Base-by-base conservation (phyloP, 805 yeast species). In the Cyberlindnera petersonii region DNA sequence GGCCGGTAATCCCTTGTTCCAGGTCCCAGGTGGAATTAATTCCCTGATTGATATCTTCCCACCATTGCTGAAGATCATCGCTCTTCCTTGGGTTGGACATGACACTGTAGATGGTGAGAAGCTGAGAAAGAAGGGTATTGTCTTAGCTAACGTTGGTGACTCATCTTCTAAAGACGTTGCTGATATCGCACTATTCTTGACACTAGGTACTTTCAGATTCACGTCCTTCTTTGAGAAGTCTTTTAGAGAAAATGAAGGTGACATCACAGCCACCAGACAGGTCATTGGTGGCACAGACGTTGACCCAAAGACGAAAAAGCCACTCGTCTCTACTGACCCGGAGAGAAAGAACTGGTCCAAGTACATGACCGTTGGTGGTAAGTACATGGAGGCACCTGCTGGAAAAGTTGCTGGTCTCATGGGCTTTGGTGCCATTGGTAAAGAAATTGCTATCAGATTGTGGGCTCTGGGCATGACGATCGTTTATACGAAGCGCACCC, bases 351-450 rank as follows among this genome's bases (percentile, higher is more conserved):
- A 67, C 55, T 64, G 67, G 47, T 61, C 68, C 2, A 59, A 64
- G 31, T 68, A 74, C 14, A 68, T 69, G 31, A 50, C 54, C n/a
- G 58, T 76, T 4, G 78, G 76, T 27, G 66, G 72, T 3, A 61
- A 73, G 17, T 53, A 52, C 13, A 55, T 72, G 48, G 74, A 58
- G 15, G 66, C 76, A 4, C 86, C 87, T 4, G 57, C 60, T 6
- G 77, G 77, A 15, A 79, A 75, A 51, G 65, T 63, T 14, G 86
- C 69, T 1, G 74, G 79, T 6, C 68, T 84, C 26, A 74, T 82
- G 3, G 93, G 93, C 0, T 79, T 84, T 53, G 93, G 94, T 2
- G 66, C 75, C 27, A 84, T 84, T 48, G 93, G 93, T 4, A 70
- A 71, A 54, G 67, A 69, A 21, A 74, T 82, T 37, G 91, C 79